Percentiles rank a stretch among this genome's conserved stretches.
Evolutionary conservation across 352 stramenopile species (phyloP).

Genomic region (Globisporangium lucens): DNA sequence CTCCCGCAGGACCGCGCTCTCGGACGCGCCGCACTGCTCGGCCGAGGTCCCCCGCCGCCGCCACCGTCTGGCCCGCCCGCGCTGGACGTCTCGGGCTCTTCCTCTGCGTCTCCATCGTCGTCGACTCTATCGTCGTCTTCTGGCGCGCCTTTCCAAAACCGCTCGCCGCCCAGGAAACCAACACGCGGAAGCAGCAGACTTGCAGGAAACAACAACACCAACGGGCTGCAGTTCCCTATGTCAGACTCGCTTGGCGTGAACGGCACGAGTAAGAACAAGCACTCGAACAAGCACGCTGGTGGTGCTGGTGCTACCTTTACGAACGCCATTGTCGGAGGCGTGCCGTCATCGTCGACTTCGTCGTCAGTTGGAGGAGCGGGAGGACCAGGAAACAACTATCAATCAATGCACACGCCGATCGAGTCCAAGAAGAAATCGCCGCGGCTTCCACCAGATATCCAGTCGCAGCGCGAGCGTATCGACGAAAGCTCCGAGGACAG

Average conservation of each 20-base stretch:
- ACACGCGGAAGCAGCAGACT: not conserved
- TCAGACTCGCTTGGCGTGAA: constrained; percentile 12
- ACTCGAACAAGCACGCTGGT: not conserved
- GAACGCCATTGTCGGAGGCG: not conserved
- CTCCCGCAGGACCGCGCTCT: constrained; percentile 6
- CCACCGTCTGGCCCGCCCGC: constrained; percentile 2
- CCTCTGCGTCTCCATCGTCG: constrained; percentile 9
- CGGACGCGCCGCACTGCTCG: constrained; percentile 6
- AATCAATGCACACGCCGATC: constrained; percentile 50
- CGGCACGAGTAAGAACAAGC: constrained; percentile 7
- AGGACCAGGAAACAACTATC: constrained; percentile 29
- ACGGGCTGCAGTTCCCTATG: constrained; percentile 16
- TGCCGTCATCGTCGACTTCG: not conserved
- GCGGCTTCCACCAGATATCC: constrained; percentile 11
- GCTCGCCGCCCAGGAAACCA: constrained; percentile 3
- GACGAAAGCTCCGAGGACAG: constrained; percentile 78
- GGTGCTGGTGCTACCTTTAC: not conserved
- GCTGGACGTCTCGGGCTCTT: constrained; percentile 2
- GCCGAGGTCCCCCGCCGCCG: constrained; percentile 12
- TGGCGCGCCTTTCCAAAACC: constrained; percentile 4
- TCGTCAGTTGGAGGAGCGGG: not conserved
- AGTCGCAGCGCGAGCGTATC: constrained; percentile 34
- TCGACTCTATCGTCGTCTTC: not conserved
- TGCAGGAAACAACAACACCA: not conserved
- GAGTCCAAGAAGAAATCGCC: constrained; percentile 37